Base-by-base conservation (phyloP, 257 asterid species). In the Solanum paucissectum region DNA sequence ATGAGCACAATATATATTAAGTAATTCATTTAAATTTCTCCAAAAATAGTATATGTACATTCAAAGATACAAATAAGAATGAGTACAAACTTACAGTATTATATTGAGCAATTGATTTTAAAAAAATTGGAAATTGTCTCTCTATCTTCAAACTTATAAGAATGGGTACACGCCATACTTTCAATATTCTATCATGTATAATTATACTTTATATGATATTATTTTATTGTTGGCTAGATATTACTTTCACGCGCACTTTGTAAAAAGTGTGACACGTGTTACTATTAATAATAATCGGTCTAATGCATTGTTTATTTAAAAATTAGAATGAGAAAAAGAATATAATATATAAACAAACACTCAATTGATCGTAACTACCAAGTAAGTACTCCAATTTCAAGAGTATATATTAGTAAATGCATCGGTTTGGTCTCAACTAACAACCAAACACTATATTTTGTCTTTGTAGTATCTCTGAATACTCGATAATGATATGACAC, bases 281-380 rank as follows among this genome's bases (percentile, higher is more conserved):
- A 29, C 11, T 4, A 32, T 14, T 29, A 69, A 32, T 68, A 29
- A 13, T 29, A 27, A 0, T 25, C 14, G 14, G 2, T 66, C 36
- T 66, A 25, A 25, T 27, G 23, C 21, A 27, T 29, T 69, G 33
- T 69, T 69, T 69, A 69, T 29, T 69, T 7, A 32, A 71, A 71
- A 29, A 27, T 29, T 25, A 71, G n/a, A 71, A 71, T 71, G 4
- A 62, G 71, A 66, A 23, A 62, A 62, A n/a, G 2, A 58, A 21
- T 11, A n/a, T 10, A 62, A n/a, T n/a, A n/a, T n/a, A 62, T 2
- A n/a, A 62, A n/a, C 0, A 1, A 0, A 62, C 3, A n/a, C 16
- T 62, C 16, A 23, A 60, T 60, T 60, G 14, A 5, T n/a, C 7
- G 6, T 23, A 62, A 23, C 0, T n/a, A 16, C 1, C 33, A 62